A percentile compares a stretch with the other conserved stretches of the same genome.
Conservation (phyloP, 139 green algal genomes). For the Dunaliella primolecta region DNA sequence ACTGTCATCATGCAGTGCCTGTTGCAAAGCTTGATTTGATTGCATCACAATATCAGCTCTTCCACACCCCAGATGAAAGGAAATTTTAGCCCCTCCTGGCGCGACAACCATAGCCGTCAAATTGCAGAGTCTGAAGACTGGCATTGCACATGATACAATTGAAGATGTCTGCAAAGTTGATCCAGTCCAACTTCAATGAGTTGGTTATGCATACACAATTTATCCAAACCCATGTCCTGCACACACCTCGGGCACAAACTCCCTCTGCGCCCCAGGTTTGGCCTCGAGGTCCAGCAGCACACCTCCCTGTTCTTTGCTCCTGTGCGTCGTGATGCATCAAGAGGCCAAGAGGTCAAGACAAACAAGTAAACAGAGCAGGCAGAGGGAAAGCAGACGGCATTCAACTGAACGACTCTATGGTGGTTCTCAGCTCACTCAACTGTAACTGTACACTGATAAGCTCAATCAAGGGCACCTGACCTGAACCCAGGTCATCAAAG, state of each 20-base stretch:
- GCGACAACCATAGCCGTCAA: too few relatives aligned
- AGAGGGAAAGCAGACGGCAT: too few relatives aligned
- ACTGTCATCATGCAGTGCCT: too few relatives aligned
- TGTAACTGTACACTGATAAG: not conserved
- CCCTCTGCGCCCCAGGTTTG: not conserved
- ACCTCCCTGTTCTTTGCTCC: slow-evolving; percentile 29
- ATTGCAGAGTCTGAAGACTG: too few relatives aligned
- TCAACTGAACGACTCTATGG: too few relatives aligned
- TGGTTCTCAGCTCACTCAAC: not conserved
- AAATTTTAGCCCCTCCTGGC: too few relatives aligned
- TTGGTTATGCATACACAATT: not conserved
- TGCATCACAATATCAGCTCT: not conserved
- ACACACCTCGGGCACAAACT: slow-evolving; percentile 6
- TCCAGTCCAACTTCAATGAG: not conserved
- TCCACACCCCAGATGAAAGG: not conserved
- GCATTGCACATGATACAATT: too few relatives aligned
- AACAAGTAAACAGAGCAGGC: not conserved
- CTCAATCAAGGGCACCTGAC: not conserved
- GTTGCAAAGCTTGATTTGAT: too few relatives aligned
- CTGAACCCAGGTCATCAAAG: not conserved
- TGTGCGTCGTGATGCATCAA: slow-evolving; percentile 40
- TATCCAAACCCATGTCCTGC: not conserved
- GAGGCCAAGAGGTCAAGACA: not conserved
- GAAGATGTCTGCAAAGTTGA: too few relatives aligned
- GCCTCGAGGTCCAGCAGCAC: slow-evolving; percentile 40